These are phyloP conservation scores for Sporothrix phasma DNA, from an alignment of 2,329 filamentous ascomycete species.

Conservation along the genomic window DNA sequence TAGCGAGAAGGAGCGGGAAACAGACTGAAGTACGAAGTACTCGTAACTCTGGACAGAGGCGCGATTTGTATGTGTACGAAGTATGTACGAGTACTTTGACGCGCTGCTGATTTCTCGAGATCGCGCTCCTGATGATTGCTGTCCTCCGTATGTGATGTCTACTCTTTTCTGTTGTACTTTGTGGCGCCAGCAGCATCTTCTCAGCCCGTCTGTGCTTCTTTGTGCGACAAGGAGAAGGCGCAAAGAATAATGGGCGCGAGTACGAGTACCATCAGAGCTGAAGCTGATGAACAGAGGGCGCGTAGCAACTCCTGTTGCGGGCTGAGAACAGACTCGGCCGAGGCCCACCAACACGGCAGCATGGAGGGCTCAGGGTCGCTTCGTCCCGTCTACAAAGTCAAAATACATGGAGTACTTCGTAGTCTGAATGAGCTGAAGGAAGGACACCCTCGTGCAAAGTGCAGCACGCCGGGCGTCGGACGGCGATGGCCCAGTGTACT, in stretches of 20 bases:
- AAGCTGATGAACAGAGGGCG: neutral
- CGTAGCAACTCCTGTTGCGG: too few relatives aligned
- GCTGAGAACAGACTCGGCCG: too few relatives aligned
- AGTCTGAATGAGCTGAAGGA: too few relatives aligned
- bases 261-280: too few relatives aligned
- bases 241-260: neutral
- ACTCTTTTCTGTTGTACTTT: neutral
- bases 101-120: too few relatives aligned
- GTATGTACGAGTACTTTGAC: too few relatives aligned
- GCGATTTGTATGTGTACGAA: neutral
- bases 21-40: neutral
- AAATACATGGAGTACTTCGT: neutral
- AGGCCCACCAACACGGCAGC: too few relatives aligned
- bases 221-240: neutral
- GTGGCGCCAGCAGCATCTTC: neutral
- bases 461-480: neutral
- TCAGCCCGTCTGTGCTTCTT: constrained; percentile 4
- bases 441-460: too few relatives aligned
- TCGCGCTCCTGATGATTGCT: neutral
- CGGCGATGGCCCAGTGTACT: neutral
- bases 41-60: neutral
- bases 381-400: neutral
- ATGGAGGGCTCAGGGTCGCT: neutral
- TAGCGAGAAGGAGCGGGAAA: neutral
- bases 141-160: neutral